Evolutionary conservation across 805 yeast genomes (phyloP).

Genomic region (Tetrapisispora phaffii): DNA sequence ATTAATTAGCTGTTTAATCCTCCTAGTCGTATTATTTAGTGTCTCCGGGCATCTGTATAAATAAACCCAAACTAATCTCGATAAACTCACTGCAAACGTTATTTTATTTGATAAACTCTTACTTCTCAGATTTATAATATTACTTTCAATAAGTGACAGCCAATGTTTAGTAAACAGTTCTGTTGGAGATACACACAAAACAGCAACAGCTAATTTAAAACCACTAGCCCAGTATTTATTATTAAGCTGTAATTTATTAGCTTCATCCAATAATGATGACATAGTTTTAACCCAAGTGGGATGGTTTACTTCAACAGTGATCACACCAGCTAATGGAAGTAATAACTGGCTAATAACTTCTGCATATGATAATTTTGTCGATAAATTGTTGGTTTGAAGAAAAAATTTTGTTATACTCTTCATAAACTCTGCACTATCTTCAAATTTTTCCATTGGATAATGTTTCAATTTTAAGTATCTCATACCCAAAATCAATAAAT

Average conservation of each 20-base stretch:
- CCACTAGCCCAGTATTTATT: slow-evolving; percentile 57
- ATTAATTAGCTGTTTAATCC: slow-evolving; percentile 55
- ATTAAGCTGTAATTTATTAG: slow-evolving; percentile 35
- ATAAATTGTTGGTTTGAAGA: slow-evolving; percentile 49
- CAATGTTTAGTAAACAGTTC: slow-evolving; percentile 65
- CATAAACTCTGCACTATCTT: slow-evolving; percentile 86
- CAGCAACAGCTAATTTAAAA: slow-evolving; percentile 57
- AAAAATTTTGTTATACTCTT: slow-evolving; percentile 81
- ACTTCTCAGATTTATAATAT: slow-evolving; percentile 52
- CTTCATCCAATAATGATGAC: slow-evolving; percentile 45
- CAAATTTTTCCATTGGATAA: slow-evolving; percentile 81
- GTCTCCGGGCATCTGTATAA: slow-evolving; percentile 81
- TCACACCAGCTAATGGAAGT: slow-evolving; percentile 70
- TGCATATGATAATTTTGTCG: slow-evolving; percentile 67
- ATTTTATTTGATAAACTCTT: slow-evolving; percentile 44
- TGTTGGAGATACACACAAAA: slow-evolving; percentile 71
- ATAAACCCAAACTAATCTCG: slow-evolving; percentile 84
- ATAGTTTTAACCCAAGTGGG: slow-evolving; percentile 90
- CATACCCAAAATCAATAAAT: slow-evolving; percentile 84
- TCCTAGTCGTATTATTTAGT: slow-evolving; percentile 73
- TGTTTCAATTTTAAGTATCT: slow-evolving; percentile 66
- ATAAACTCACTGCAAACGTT: slow-evolving; percentile 50
- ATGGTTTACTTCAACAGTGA: slow-evolving; percentile 92
- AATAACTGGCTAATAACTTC: slow-evolving; percentile 71
- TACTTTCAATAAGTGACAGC: slow-evolving; percentile 57